Evolutionary conservation across 1,139 yeast genomes (phyloP).

Genomic region (Zhuliangozyma blackwelliae): DNA sequence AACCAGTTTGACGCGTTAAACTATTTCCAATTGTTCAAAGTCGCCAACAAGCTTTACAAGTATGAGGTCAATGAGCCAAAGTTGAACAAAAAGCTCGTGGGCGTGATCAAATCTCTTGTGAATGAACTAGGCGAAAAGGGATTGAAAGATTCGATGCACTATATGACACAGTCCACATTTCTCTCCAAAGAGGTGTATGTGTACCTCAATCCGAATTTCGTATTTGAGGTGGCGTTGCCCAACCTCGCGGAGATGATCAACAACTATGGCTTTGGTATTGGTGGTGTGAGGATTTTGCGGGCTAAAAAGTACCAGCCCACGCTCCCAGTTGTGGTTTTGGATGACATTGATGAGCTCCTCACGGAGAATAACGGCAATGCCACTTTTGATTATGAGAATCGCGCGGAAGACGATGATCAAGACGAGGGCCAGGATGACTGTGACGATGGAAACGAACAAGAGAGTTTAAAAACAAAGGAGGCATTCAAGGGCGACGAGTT

Average conservation of each 20-base stretch:
- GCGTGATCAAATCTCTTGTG: conserved; percentile 28
- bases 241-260: conserved; percentile 55
- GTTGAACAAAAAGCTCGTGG: conserved; percentile 45
- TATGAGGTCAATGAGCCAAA: conserved; percentile 79
- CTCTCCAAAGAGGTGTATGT: conserved; percentile 39
- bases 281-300: conserved; percentile 44
- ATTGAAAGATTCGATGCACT: conserved; percentile 28
- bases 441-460: conserved; percentile 2
- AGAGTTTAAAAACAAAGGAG: conserved; percentile 1
- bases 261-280: conserved; percentile 59
- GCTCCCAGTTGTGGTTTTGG: conserved; percentile 55
- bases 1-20: conserved; percentile 57
- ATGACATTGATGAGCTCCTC: conserved; percentile 57
- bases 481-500: conserved; percentile 43
- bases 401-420: conserved; percentile 12
- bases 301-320: conserved; percentile 58
- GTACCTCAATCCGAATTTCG: conserved; percentile 45
- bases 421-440: conserved; percentile 12
- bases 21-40: conserved; percentile 66
- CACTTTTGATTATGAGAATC: conserved; percentile 33
- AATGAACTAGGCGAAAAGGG: conserved; percentile 42
- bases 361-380: conserved; percentile 27
- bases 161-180: conserved; percentile 42
- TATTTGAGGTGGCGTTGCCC: conserved; percentile 54
- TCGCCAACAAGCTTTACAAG: conserved; percentile 65